phyloP scores from a whole-genome alignment of 495 filamentous ascomycete genomes.

The Amniculicola lignicola region DNA sequence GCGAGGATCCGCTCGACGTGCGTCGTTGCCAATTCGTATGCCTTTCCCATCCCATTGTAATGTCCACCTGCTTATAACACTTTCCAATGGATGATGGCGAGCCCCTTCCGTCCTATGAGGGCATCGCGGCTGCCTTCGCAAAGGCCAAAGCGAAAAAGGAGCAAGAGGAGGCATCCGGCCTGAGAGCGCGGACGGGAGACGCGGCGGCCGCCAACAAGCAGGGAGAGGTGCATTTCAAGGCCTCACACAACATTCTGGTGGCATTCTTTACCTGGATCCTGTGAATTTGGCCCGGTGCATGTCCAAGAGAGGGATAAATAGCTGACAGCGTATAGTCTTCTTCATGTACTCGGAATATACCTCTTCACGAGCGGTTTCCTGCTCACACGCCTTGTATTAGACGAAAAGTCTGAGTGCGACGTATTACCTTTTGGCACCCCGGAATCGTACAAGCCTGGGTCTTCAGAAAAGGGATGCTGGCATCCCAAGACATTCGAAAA shows the following conservation, averaged over 20 bases:
- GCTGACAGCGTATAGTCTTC: conserved; percentile 47
- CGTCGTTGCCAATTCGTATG: too few relatives aligned
- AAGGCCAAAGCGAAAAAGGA: conserved; percentile 40
- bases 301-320: neutral
- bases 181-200: conserved; percentile 22
- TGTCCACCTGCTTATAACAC: neutral
- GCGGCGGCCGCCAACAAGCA: conserved; percentile 38
- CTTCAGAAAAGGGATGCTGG: conserved; percentile 77
- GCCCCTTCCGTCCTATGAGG: conserved; percentile 37
- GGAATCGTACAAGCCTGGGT: conserved; percentile 44
- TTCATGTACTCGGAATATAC: conserved; percentile 79
- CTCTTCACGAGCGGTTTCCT: conserved; percentile 98
- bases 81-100: conserved; percentile 36
- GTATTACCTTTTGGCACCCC: conserved; percentile 60
- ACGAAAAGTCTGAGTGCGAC: conserved; percentile 79
- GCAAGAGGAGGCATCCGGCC: conserved; percentile 34
- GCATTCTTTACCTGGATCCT: conserved; percentile 52
- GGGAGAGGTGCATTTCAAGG: conserved; percentile 52
- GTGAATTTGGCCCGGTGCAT: conserved; percentile 21
- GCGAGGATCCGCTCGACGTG: too few relatives aligned
- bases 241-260: conserved; percentile 50
- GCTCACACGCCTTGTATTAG: conserved; percentile 84
- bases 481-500: conserved; percentile 89
- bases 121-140: conserved; percentile 42
- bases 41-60: too few relatives aligned